Evolutionary conservation across 2,329 filamentous ascomycete genomes (phyloP).

Genomic region (Ustilaginoidea virens): DNA sequence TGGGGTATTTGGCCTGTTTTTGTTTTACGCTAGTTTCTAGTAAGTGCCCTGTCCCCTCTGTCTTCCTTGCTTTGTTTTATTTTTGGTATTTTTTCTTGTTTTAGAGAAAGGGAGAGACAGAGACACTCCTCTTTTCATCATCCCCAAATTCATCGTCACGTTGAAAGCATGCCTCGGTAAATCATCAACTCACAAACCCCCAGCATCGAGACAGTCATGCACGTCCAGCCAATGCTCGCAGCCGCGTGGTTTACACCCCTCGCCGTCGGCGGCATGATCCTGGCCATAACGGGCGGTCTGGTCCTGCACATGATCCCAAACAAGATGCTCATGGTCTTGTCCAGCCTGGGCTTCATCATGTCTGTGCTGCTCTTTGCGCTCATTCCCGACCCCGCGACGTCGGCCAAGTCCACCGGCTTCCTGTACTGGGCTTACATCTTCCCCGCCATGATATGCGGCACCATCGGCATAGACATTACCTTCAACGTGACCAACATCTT

Average conservation of each 20-base stretch:
- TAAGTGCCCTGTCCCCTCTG: slow-evolving; percentile 19
- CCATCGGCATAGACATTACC: slow-evolving; percentile 59
- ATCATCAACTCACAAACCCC: not conserved
- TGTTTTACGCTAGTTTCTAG: slow-evolving; percentile 58
- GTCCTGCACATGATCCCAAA: slow-evolving; percentile 52
- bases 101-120: too few species aligned
- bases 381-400: slow-evolving; percentile 32
- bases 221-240: slow-evolving; percentile 42
- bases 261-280: slow-evolving; percentile 49
- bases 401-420: slow-evolving; percentile 11
- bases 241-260: slow-evolving; percentile 57
- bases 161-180: too few species aligned
- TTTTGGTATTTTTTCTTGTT: not conserved
- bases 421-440: slow-evolving; percentile 62
- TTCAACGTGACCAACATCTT: slow-evolving; percentile 66
- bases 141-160: too few species aligned
- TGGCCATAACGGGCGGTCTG: slow-evolving; percentile 47
- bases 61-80: not conserved
- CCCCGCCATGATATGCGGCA: slow-evolving; percentile 52
- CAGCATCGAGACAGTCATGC: slow-evolving; percentile 45
- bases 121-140: too few species aligned
- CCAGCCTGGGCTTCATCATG: slow-evolving; percentile 41
- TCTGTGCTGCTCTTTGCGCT: slow-evolving; percentile 48
- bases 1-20: slow-evolving; percentile 50
- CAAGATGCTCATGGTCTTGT: slow-evolving; percentile 45